These are phyloP conservation scores for Cymbopogon flexuosus DNA, from an alignment of 202 grass and related monocot genomes.

Conservation along the genomic window DNA sequence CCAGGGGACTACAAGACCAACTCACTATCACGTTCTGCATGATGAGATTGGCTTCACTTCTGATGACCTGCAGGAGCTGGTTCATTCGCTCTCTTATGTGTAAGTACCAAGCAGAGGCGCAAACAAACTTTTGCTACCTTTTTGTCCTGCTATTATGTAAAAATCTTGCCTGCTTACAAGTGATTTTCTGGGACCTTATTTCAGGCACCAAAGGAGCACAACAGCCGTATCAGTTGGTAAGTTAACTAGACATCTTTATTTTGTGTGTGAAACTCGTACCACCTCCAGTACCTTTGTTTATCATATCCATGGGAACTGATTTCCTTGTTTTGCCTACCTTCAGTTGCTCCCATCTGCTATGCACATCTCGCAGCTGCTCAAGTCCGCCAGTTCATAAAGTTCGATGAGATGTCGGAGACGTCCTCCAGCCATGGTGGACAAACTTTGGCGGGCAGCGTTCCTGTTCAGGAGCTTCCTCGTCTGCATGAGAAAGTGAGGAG, in stretches of 20 bases:
- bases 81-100: constrained; percentile 69
- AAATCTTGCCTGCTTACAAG: background rate
- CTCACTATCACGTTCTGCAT: constrained; percentile 72
- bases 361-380: too few species aligned
- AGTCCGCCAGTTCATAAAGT: too few species aligned
- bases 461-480: constrained; percentile 24
- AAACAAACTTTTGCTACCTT: background rate
- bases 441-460: background rate
- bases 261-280: background rate
- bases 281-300: background rate
- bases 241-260: background rate
- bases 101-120: constrained; percentile 32
- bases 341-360: constrained; percentile 37
- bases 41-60: constrained; percentile 68
- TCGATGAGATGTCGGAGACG: too few species aligned
- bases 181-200: background rate
- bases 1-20: constrained; percentile 74
- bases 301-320: background rate
- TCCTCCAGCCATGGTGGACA: too few species aligned
- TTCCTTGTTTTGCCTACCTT: background rate
- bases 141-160: background rate
- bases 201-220: constrained; percentile 47
- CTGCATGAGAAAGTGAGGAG: constrained; percentile 16
- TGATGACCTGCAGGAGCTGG: constrained; percentile 52
- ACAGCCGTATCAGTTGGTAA: constrained; percentile 52